Evolutionary conservation across 257 asterid species (phyloP).

Genomic region (Hygrophila difformis): DNA sequence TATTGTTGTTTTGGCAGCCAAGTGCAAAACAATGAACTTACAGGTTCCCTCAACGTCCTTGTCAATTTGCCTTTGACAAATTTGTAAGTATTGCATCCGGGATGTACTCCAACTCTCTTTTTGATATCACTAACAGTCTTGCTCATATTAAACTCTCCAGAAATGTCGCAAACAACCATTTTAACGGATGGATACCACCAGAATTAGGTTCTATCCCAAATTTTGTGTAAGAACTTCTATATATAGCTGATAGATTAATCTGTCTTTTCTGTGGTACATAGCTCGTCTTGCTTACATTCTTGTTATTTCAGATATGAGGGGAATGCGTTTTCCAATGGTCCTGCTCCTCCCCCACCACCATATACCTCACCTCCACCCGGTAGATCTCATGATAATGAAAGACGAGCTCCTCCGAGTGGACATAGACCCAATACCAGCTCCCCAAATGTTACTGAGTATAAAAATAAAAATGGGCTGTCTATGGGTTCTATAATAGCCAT

Average conservation of each 20-base stretch:
- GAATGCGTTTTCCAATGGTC: constrained; percentile 68
- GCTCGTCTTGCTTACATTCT: no score
- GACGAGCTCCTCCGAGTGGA: constrained; percentile 7
- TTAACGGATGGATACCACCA: constrained; percentile 89
- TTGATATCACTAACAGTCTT: constrained; percentile 11
- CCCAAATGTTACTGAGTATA: constrained; percentile 27
- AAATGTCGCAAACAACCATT: constrained; percentile 85
- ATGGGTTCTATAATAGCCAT: constrained; percentile 72
- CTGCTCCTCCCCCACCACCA: constrained; percentile 94
- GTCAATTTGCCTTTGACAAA: constrained; percentile 65
- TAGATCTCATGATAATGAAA: constrained; percentile 29
- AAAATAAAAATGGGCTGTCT: constrained; percentile 44
- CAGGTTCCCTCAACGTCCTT: constrained; percentile 69
- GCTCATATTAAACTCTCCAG: constrained; percentile 31
- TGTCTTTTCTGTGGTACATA: no score
- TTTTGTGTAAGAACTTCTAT: constrained; percentile 54
- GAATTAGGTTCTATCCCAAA: constrained; percentile 65
- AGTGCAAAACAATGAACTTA: constrained; percentile 65
- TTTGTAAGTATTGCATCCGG: constrained; percentile 46
- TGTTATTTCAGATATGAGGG: constrained; percentile 57
- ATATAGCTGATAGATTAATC: no score
- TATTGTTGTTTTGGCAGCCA: constrained; percentile 47
- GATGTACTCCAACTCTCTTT: constrained; percentile 4
- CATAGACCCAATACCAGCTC: constrained; percentile 29
- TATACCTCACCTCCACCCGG: constrained; percentile 83